Base-by-base conservation (phyloP, 768 basidiomycete genomes). In the Gloeophyllum trabeum region DNA sequence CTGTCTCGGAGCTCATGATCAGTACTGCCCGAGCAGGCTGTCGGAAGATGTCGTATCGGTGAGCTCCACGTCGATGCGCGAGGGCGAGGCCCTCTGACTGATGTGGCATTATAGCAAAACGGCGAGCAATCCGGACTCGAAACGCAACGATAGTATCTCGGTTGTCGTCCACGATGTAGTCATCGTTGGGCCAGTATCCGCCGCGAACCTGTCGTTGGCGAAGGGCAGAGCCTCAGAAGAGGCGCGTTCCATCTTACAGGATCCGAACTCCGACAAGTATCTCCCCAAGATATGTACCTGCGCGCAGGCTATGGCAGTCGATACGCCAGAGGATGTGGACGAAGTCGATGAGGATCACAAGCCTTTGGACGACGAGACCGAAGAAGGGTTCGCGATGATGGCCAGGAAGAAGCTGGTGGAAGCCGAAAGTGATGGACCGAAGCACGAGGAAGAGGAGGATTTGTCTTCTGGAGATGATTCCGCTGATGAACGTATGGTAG, bases 161-260 rank as follows among this genome's bases (percentile, higher is more conserved):
- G 71, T 84, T 24, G 41, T 74, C 25, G 71, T 82, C 14, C 86
- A 88, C 48, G 79, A 65, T 10, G 52, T 52, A 4, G 57, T 64
- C 4, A 58, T 87, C 23, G 70, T 64, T 2, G 81, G 79, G 0
- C 83, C 85, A 2, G 64, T 86, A 24, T 61, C 74, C 7, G 75
- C 76, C 6, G 49, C 63, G 4, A 84, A 75, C 46, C 58, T 67
- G 25, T 65, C 67, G 1, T 63, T 83, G n/a, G 78, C 81, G 3
- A 83, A 78, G 52, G 78, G 76, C 22, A 66, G 78, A 35, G 82
- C 77, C 2, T 70, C 83, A 2, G 80, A 83, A 54, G 62, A 69
- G 20, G 81, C 82, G 0, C 58, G 75, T 30, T 53, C 61, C n/a
- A 56, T 73, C 23, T 61, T 87, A 44, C 63, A 60, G 42, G 72